phyloP scores from a whole-genome alignment of 352 stramenopile genomes.

The Aphanomyces stellatus region DNA sequence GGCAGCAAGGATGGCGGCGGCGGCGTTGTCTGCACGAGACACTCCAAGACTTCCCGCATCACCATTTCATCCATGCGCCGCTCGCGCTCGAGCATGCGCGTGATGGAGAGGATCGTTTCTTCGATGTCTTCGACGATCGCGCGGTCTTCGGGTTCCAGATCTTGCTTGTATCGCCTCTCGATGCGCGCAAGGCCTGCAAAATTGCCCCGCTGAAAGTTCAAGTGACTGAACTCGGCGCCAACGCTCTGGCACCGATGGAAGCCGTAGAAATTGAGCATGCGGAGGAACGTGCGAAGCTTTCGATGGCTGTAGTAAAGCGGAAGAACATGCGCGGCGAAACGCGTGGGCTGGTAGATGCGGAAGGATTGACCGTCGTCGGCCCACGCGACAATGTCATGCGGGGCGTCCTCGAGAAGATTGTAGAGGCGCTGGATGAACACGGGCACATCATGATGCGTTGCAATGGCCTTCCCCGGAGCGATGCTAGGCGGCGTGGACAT shows the following conservation, averaged over 20 bases:
- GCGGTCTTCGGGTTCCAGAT: neutral
- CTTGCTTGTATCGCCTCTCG: neutral
- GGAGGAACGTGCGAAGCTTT: neutral
- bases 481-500: neutral
- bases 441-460: neutral
- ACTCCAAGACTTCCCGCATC: neutral
- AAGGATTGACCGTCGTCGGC: neutral
- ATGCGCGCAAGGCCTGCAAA: neutral
- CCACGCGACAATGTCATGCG: neutral
- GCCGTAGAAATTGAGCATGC: constrained; percentile 6
- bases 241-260: neutral
- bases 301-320: neutral
- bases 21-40: neutral
- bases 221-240: constrained; percentile 3
- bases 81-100: neutral
- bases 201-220: constrained; percentile 3
- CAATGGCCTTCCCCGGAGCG: neutral
- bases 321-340: neutral
- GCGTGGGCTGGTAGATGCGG: neutral
- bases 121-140: constrained; percentile 5
- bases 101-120: constrained; percentile 1
- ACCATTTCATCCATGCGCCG: neutral
- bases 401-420: neutral
- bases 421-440: neutral
- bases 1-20: neutral